Evolutionary conservation across 495 filamentous ascomycete species (phyloP).

Genomic region (Hypoxylon cercidicola): DNA sequence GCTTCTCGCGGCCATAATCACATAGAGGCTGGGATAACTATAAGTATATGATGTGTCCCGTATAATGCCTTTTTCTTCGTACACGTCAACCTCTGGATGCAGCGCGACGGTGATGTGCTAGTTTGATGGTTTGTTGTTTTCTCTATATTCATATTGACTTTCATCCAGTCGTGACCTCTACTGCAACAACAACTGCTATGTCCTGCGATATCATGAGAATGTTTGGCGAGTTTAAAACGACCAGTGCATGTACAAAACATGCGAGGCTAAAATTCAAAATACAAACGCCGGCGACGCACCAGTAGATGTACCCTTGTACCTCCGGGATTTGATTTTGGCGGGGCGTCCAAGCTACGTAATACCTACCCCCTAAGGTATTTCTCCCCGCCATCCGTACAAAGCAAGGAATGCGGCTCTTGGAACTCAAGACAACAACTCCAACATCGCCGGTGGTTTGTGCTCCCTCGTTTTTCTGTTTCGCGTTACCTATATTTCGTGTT

Average conservation of each 20-base stretch:
- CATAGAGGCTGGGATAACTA: not conserved
- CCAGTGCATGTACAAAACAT: not conserved
- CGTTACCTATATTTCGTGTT: not conserved
- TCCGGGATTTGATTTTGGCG: conserved; percentile 22
- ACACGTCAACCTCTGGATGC: conserved; percentile 1
- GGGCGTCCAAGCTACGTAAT: conserved; percentile 27
- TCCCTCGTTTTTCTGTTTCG: not conserved
- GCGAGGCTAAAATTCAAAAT: conserved; percentile 14
- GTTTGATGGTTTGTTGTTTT: not conserved
- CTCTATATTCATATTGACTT: conserved; percentile 12
- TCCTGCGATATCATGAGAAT: too few relatives aligned
- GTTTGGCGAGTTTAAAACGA: too few relatives aligned
- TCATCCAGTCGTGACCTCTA: not conserved
- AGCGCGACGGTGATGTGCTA: not conserved
- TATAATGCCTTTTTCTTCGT: too few relatives aligned
- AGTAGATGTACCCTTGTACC: conserved; percentile 12
- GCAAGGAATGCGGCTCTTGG: conserved; percentile 9
- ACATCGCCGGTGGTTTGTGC: not conserved
- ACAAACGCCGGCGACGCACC: not conserved
- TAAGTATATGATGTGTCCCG: not conserved
- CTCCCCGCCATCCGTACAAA: conserved; percentile 16
- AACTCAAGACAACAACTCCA: conserved; percentile 23
- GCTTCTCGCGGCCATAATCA: conserved; percentile 36
- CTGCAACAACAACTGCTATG: too few relatives aligned
- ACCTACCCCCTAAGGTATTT: too few relatives aligned